phyloP scores from a whole-genome alignment of 2,329 filamentous ascomycete species.

The Aspergillus oerlinghausenensis region DNA sequence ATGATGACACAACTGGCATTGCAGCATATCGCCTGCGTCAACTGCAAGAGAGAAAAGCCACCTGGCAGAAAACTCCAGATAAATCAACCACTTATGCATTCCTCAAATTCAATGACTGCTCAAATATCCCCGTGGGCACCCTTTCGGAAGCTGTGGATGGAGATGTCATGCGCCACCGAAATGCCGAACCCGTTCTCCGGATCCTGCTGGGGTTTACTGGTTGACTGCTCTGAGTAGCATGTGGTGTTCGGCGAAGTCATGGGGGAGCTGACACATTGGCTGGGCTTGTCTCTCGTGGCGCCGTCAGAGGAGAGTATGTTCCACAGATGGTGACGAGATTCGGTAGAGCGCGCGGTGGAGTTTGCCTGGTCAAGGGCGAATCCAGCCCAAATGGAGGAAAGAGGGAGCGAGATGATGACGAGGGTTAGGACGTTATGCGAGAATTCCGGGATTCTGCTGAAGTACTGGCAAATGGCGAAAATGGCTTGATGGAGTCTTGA shows the following conservation, averaged over 20 bases:
- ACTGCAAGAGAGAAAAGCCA: background rate
- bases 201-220: constrained; percentile 14
- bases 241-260: constrained; percentile 19
- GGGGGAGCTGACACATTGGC: constrained; percentile 8
- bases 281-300: constrained; percentile 9
- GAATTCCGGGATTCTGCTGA: constrained; percentile 48
- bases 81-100: background rate
- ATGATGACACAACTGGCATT: too few species aligned
- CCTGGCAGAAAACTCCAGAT: background rate
- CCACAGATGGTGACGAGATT: constrained; percentile 24
- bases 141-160: constrained; percentile 17
- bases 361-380: constrained; percentile 27
- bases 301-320: constrained; percentile 19
- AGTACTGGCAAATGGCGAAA: constrained; percentile 57
- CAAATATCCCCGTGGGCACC: constrained; percentile 5
- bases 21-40: too few species aligned
- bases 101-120: background rate
- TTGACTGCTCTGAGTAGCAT: constrained; percentile 23
- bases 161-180: constrained; percentile 27
- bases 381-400: constrained; percentile 63
- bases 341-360: constrained; percentile 3
- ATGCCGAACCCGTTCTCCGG: constrained; percentile 20
- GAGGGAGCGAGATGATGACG: constrained; percentile 59
- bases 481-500: constrained; percentile 43
- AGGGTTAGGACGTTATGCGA: constrained; percentile 53